phyloP scores from a whole-genome alignment of 306 rosid species.

The Chamaecrista fasciculata region DNA sequence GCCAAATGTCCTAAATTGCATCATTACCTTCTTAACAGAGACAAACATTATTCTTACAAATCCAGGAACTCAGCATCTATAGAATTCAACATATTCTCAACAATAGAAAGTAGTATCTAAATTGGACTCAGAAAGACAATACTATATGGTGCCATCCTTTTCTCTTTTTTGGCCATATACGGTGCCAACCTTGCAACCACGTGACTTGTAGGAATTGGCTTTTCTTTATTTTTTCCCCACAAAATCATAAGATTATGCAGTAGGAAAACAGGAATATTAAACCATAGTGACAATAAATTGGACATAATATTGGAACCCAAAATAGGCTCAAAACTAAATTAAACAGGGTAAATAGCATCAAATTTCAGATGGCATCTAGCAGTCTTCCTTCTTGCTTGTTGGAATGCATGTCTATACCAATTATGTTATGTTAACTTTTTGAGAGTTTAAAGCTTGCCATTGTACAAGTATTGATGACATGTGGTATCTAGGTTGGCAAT shows the following conservation, averaged over 20 bases:
- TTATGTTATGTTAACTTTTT: background rate
- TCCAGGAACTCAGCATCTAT: conserved; percentile 2
- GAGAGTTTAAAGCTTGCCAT: background rate
- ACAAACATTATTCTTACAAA: background rate
- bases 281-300: conserved; percentile 2
- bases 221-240: background rate
- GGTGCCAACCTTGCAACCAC: background rate
- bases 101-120: background rate
- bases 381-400: background rate
- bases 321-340: conserved; percentile 1
- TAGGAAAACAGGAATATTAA: background rate
- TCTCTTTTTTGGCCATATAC: too few species aligned
- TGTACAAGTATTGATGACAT: background rate
- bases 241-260: background rate
- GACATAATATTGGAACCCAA: background rate
- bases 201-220: conserved; percentile 9
- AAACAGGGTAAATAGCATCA: background rate
- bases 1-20: conserved; percentile 6
- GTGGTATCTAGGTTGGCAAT: background rate
- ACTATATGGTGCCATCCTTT: background rate
- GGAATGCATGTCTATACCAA: background rate
- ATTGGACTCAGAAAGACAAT: background rate
- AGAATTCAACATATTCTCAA: conserved; percentile 8
- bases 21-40: background rate
- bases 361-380: conserved; percentile 11